phyloP scores from a whole-genome alignment of 2,329 filamentous ascomycete species.

The Diaporthe ilicicola region DNA sequence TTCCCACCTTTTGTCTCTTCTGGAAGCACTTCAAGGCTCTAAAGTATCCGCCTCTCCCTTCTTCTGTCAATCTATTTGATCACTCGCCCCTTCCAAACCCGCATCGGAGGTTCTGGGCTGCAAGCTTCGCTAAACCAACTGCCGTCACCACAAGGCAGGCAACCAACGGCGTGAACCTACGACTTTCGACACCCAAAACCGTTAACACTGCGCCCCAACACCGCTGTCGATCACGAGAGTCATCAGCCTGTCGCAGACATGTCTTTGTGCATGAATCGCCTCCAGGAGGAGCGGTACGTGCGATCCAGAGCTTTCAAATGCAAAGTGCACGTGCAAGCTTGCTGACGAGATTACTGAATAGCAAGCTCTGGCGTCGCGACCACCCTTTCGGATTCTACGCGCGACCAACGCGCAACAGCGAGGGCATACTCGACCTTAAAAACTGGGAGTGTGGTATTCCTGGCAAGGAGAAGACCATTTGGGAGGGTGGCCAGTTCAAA shows the following conservation, averaged over 20 bases:
- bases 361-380: slow-evolving; percentile 96
- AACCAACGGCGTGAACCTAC: not conserved
- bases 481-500: slow-evolving; percentile 98
- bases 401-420: slow-evolving; percentile 79
- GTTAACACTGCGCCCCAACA: not conserved
- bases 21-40: not conserved
- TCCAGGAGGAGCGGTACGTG: slow-evolving; percentile 85
- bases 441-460: slow-evolving; percentile 97
- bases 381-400: slow-evolving; percentile 98
- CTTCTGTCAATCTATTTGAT: not conserved
- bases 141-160: not conserved
- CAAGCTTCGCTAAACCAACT: not conserved
- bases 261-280: slow-evolving; percentile 87
- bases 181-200: not conserved
- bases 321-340: not conserved
- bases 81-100: not conserved
- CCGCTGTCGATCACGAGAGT: not conserved
- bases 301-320: not conserved
- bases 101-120: not conserved
- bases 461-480: slow-evolving; percentile 95
- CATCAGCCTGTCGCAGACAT: slow-evolving; percentile 55
- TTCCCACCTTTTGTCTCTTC: not conserved
- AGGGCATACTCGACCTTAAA: slow-evolving; percentile 90
- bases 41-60: not conserved
- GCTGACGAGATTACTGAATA: slow-evolving; percentile 47